Base-by-base conservation (phyloP, 108 stramenopile species). In the Cyclotella atomus region DNA sequence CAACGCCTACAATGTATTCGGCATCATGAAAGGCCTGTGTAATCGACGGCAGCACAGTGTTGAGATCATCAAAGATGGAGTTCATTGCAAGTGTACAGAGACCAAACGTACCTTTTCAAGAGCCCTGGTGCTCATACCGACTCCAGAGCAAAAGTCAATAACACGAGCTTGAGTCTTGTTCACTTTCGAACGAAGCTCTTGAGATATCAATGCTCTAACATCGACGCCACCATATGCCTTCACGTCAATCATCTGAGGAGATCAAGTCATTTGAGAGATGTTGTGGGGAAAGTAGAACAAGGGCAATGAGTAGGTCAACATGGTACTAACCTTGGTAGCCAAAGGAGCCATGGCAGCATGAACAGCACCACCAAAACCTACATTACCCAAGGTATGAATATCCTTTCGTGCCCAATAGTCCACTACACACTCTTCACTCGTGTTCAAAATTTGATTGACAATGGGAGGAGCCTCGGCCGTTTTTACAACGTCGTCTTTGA, bases 341-440 rank as follows among this genome's bases (percentile, higher is more conserved):
- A 89, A 24, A n/a, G 90, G 88, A 15, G 93, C 93, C 65, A 88
- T 45, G n/a, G 82, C 84, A 16, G 93, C 89, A 70, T 94, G 93
- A 2, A 94, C 19, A 8, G 82, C 84, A 4, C 87, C 87, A 0
- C 78, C 63, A 52, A 85, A 38, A 1, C 84, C 82, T 14, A 78
- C 75, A 70, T 87, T 87, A 10, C 87, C 87, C 49, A 87, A 83
- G 9, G 81, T 79, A 50, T 87, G 87, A 54, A 87, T 87, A 30
- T 80, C 74, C 21, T 59, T 53, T 24, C 84, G 57, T 19, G 79
- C 77, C 87, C 87, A 87, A 46, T 87, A 87, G 27, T 87, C 81
- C 25, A 64, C 57, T n/a, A 29, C 27, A 27, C 77, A 78, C 23
- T 62, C 59, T 28, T 45, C 54, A 8, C 52, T 33, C 17, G 77